Evolutionary conservation across 2,329 filamentous ascomycete genomes (phyloP).

Genomic region (Talaromyces sp.): DNA sequence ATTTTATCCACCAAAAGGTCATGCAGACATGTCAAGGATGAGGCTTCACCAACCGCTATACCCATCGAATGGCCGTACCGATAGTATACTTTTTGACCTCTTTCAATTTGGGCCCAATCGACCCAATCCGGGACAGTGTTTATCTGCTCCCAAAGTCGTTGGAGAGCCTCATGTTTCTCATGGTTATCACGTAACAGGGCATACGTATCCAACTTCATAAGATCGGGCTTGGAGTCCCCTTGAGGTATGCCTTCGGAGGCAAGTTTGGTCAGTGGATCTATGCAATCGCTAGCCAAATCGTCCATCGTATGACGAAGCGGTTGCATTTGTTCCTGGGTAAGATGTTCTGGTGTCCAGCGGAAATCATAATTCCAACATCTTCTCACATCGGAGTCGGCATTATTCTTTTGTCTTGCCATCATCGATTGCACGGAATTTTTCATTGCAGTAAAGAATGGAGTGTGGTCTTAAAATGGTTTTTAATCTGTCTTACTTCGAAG

Average conservation of each 20-base stretch:
- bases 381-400: neutral
- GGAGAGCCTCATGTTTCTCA: conserved; percentile 53
- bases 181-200: conserved; percentile 59
- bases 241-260: neutral
- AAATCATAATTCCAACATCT: conserved; percentile 9
- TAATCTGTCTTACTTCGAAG: neutral
- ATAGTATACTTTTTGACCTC: conserved; percentile 75
- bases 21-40: neutral
- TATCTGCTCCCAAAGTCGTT: conserved; percentile 62
- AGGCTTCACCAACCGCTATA: neutral
- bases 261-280: neutral
- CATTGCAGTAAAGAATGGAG: neutral
- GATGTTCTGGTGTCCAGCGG: neutral
- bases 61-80: conserved; percentile 55
- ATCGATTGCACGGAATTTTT: neutral
- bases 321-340: conserved; percentile 3
- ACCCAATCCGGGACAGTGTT: conserved; percentile 70
- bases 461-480: too few species aligned
- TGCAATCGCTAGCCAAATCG: conserved; percentile 24
- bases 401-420: neutral
- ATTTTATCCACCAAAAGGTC: neutral
- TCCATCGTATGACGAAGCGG: conserved; percentile 8
- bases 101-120: conserved; percentile 69
- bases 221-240: neutral
- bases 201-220: conserved; percentile 54